A percentile compares a stretch with the other conserved stretches of the same genome.
phyloP scores from a whole-genome alignment of 371 early-diverging fungal genomes.

The Chytridium lagenaria region DNA sequence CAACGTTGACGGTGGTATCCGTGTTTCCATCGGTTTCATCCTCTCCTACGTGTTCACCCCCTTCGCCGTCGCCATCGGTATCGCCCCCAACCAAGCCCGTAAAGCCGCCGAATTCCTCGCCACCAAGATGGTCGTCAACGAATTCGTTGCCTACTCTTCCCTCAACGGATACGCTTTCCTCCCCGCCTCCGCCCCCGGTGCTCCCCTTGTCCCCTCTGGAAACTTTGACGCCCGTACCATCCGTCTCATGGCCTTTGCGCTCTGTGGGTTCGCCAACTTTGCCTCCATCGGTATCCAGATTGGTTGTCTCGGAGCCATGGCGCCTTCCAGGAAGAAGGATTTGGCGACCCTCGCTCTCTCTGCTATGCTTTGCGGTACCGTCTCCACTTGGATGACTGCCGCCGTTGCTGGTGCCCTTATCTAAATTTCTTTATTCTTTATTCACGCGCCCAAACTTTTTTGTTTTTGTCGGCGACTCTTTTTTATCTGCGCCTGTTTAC shows the following conservation, averaged over 20 bases:
- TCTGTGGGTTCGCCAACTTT: conserved; percentile 91
- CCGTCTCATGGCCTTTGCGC: conserved; percentile 67
- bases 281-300: conserved; percentile 89
- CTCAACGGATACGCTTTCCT: conserved; percentile 43
- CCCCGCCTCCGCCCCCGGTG: conserved; percentile 9
- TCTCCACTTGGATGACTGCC: conserved; percentile 84
- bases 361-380: conserved; percentile 82
- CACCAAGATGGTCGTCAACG: conserved; percentile 87
- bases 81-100: conserved; percentile 61
- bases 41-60: conserved; percentile 82
- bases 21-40: conserved; percentile 62
- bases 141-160: conserved; percentile 82
- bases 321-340: conserved; percentile 79
- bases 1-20: not conserved
- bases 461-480: too few species aligned
- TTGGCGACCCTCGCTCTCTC: conserved; percentile 78
- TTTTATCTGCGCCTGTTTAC: too few species aligned
- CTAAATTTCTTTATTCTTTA: too few species aligned
- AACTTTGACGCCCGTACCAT: conserved; percentile 37
- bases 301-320: conserved; percentile 78
- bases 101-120: conserved; percentile 79
- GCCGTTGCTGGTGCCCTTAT: conserved; percentile 81
- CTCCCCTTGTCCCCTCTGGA: conserved; percentile 18
- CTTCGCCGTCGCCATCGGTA: conserved; percentile 85
- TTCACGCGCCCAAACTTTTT: too few species aligned